These are phyloP conservation scores for Endotrypanum monterogeii DNA, from an alignment of 208 protist species.

Conservation along the genomic window DNA sequence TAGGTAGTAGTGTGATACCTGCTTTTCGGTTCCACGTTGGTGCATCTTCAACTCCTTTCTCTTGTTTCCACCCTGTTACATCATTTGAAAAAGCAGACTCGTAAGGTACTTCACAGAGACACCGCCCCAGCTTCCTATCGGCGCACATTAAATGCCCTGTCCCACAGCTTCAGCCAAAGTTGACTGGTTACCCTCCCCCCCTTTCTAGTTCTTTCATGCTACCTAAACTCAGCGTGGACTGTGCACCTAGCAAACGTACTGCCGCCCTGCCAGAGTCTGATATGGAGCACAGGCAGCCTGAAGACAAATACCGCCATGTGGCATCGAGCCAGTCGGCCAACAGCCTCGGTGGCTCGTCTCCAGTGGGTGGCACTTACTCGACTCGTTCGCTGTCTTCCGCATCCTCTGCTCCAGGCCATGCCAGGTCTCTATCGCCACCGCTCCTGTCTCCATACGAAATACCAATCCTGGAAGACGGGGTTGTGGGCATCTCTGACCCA, in stretches of 20 bases:
- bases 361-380: background rate
- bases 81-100: background rate
- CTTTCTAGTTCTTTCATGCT: slow-evolving; percentile 21
- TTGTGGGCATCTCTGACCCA: slow-evolving; percentile 38
- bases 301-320: slow-evolving; percentile 48
- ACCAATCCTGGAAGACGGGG: slow-evolving; percentile 29
- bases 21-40: background rate
- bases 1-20: background rate
- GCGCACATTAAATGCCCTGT: background rate
- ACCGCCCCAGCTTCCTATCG: background rate
- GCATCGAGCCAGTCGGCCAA: slow-evolving; percentile 24
- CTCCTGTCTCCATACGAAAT: slow-evolving; percentile 22
- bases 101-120: background rate
- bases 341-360: background rate
- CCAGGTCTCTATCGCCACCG: slow-evolving; percentile 19
- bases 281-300: slow-evolving; percentile 42
- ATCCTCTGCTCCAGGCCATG: background rate
- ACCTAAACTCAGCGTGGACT: slow-evolving; percentile 58
- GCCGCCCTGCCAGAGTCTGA: slow-evolving; percentile 43
- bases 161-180: background rate
- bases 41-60: background rate
- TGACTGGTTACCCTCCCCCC: background rate
- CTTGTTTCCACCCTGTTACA: background rate
- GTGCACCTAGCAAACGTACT: slow-evolving; percentile 44
- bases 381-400: background rate